Evolutionary conservation across 331 rosid genomes (phyloP), one percentile per base, ranked within the genome.

Genomic region (Prunus yedoensis): DNA sequence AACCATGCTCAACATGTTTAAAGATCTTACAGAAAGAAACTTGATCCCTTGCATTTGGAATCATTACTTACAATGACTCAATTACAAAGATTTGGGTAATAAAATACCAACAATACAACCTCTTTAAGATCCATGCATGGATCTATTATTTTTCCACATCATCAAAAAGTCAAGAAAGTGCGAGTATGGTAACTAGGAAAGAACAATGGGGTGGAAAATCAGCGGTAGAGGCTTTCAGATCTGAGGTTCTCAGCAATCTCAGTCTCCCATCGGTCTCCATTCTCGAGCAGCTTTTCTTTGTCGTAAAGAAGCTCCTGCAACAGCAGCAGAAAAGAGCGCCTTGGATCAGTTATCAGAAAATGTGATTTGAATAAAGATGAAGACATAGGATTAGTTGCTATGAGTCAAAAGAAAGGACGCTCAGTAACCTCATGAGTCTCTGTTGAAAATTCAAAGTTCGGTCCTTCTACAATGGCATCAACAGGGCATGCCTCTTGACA

Each of bases 401-500:
- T 46, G 20, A 76, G 46, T 75, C 18, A 64, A 54, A 13, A 73
- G 50, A 72, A 74, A 30, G 66, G 66, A 49, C 45, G 45, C 27
- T 71, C 28, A 66, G 53, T 61, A 80, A 95, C 99, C 99, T 95
- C 99, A 4, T 95, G 99, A 77, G 99, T 95, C 85, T 95, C 99
- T 1, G 98, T 95, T 32, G 96, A 78, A 73, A 90, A 95, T 63
- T 95, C 99, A 45, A 95, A 95, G 91, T 95, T 95, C 41, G 98
- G 99, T 35, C 99, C 99, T 84, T 95, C 99, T 51, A 95, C 98
- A 76, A 95, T 95, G 81, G 99, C 99, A 85, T 95, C 99, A 78
- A 95, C 99, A 17, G 99, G 99, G 83, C 99, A 95, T n/a, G 99
- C 99, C 87, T 95, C 99, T 92, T 95, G 99, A 87, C 99, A 95